These are phyloP conservation scores for Populus deltoides DNA, from an alignment of 345 rosid species.

Conservation along the genomic window DNA sequence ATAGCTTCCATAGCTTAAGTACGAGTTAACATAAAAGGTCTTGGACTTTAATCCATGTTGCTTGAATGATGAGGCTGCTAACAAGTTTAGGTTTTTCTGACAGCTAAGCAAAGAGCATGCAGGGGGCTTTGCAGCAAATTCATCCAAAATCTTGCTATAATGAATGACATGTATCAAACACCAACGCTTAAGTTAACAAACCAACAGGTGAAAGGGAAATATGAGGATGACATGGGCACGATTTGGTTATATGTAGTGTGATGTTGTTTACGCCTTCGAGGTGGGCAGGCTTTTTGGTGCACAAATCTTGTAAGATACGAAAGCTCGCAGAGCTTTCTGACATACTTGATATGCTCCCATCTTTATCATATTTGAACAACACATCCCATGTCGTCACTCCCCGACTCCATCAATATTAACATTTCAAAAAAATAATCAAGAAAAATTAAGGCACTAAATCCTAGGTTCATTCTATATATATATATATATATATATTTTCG, in stretches of 20 bases:
- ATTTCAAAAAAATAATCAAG: neutral
- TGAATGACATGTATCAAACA: neutral
- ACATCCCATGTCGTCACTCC: constrained; percentile 17
- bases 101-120: neutral
- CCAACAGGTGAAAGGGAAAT: neutral
- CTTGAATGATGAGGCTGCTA: neutral
- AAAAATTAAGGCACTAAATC: neutral
- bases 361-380: constrained; percentile 3
- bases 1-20: no score
- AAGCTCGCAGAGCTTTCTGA: constrained; percentile 28
- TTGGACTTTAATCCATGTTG: no score
- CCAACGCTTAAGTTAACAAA: neutral
- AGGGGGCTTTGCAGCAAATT: neutral
- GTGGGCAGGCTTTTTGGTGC: constrained; percentile 15
- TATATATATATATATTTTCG: no score
- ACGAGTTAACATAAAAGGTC: no score
- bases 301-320: constrained; percentile 43
- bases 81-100: no score
- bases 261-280: constrained; percentile 29
- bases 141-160: constrained; percentile 2
- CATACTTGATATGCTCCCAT: constrained; percentile 13
- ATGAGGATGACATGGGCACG: neutral
- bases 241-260: no score
- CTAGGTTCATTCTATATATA: neutral
- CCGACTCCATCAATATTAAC: neutral